Percentiles rank a stretch among this genome's conserved stretches.
phyloP scores from a whole-genome alignment of 2,329 filamentous ascomycete genomes.

The Botryosphaeria dothidea region DNA sequence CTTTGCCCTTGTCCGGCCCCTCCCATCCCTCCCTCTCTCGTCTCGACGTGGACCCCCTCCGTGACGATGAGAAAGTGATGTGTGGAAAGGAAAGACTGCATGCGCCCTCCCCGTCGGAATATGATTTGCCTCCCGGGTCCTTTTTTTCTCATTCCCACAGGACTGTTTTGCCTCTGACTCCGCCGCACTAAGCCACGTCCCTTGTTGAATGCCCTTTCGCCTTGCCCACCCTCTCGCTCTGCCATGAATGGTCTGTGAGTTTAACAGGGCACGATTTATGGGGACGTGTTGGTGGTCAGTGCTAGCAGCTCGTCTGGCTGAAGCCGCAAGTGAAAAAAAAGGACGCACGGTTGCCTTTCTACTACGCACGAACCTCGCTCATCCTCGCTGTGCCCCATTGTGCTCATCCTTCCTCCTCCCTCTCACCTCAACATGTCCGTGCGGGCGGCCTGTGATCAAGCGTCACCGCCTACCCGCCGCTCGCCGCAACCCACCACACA shows the following conservation, averaged over 20 bases:
- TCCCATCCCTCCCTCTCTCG: background rate
- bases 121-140: background rate
- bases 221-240: background rate
- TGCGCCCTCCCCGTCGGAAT: no score
- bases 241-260: background rate
- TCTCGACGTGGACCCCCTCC: background rate
- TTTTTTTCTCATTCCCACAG: no score
- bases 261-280: background rate
- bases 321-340: background rate
- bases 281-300: background rate
- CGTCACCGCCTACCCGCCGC: background rate
- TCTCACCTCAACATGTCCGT: no score
- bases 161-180: no score
- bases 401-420: background rate
- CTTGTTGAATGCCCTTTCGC: background rate
- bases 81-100: no score
- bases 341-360: background rate
- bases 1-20: background rate
- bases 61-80: no score
- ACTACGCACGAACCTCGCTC: background rate
- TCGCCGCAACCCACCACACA: background rate
- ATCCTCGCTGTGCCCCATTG: background rate
- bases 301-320: conserved; percentile 12
- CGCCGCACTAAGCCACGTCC: background rate
- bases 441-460: background rate